Evolutionary conservation across 306 rosid genomes (phyloP), one percentile per base, ranked within the genome.

Genomic region (Prunus mongolica): DNA sequence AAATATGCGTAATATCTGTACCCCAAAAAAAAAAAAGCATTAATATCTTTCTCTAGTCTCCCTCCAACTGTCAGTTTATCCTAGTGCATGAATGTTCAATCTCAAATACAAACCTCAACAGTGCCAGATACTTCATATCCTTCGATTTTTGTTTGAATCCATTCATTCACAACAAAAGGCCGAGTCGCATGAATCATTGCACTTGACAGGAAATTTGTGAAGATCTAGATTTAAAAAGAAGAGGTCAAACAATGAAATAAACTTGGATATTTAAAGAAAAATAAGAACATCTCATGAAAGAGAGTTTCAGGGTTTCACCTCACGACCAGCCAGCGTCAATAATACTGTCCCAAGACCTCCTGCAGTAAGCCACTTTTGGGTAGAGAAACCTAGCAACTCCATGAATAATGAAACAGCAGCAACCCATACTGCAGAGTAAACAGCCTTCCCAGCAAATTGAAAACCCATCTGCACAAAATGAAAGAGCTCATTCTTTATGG

Each of bases 331-430:
- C 80, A 95, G 91, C 63, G 98, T 95, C 89, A 95, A 73, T 92
- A 95, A 84, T 72, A 95, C 98, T 50, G 98, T 95, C 76, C 98
- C 97, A 67, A 95, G 91, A 86, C 98, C 98, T 85, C 98, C 98
- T 34, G 97, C 98, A 65, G 98, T 95, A 56, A 95, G 89, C 97
- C 97, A 95, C 75, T 56, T 92, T 79, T 95, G 97, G 75, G 98
- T 95, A 22, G 98, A 92, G 85, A 95, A 92, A 72, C 98, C 98
- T 74, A 95, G 81, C 83, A 92, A 83, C 88, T 92, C 98, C 98
- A 95, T 90, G 78, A 95, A 95, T 86, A 95, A 80, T 27, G 97
- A 86, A 82, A 90, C 62, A 50, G 98, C 98, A 70, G 96, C 98
- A 84, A 95, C 82, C 97, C 98, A 92, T 47, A 95, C 97, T 18